Percentiles rank a stretch among this genome's conserved stretches.
Conservation (phyloP, 306 rosid species). For the Dalbergia oliveri region DNA sequence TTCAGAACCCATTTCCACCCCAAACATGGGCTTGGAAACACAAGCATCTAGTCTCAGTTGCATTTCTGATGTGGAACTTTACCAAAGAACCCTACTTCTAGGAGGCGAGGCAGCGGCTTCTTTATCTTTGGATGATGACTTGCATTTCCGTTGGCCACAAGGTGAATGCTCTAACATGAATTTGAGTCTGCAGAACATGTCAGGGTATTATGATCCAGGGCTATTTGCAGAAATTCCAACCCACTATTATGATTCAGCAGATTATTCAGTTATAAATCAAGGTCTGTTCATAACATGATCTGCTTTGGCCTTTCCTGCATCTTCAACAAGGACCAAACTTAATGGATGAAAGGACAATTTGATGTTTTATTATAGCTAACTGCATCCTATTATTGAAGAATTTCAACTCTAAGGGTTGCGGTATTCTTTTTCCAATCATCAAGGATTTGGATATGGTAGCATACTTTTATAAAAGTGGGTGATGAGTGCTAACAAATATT, state of each 20-base stretch:
- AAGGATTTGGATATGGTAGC: slow-evolving; percentile 64
- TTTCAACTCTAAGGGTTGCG: slow-evolving; percentile 57
- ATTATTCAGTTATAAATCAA: slow-evolving; percentile 72
- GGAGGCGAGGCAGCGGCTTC: slow-evolving; percentile 61
- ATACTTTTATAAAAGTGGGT: slow-evolving; percentile 59
- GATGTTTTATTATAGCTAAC: slow-evolving; percentile 53
- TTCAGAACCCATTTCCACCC: slow-evolving; percentile 58
- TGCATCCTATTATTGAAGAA: slow-evolving; percentile 42
- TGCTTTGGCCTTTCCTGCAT: slow-evolving; percentile 42
- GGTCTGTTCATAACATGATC: slow-evolving; percentile 77
- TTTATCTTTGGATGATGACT: slow-evolving; percentile 66
- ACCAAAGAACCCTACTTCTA: slow-evolving; percentile 58
- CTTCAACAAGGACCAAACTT: slow-evolving; percentile 39
- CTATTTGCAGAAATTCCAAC: slow-evolving; percentile 62
- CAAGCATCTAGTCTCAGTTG: slow-evolving; percentile 59
- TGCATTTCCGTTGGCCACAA: slow-evolving; percentile 61
- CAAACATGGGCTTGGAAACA: slow-evolving; percentile 57
- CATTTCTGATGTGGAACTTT: slow-evolving; percentile 61
- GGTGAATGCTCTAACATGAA: slow-evolving; percentile 62
- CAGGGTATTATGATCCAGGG: slow-evolving; percentile 68
- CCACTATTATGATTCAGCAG: slow-evolving; percentile 72
- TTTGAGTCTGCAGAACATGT: slow-evolving; percentile 61
- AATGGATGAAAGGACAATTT: slow-evolving; percentile 49
- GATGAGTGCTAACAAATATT: slow-evolving; percentile 55
- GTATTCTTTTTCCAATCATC: slow-evolving; percentile 59